Evolutionary conservation across 2,329 filamentous ascomycete genomes (phyloP), one percentile per base, ranked within the genome.

Genomic region (Cryphonectria parasitica): DNA sequence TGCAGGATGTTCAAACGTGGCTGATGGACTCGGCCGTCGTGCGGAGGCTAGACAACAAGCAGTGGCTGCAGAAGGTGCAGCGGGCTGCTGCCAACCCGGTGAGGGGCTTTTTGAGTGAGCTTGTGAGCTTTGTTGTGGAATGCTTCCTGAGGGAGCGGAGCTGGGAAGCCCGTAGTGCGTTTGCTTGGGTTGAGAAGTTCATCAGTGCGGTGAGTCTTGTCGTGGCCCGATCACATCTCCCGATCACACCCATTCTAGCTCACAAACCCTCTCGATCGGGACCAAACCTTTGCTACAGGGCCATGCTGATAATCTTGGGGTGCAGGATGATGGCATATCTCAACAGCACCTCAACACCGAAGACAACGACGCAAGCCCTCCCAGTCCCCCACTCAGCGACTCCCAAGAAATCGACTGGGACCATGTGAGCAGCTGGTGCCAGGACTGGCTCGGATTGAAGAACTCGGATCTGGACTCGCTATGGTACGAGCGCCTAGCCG

Each of bases 401-500:
- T n/a, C 43, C n/a, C 64, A 19, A 36, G 43, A 65, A 25, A 65
- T 72, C 28, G 66, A 73, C 45, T 75, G 74, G 72, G 60, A 72
- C 34, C 22, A 54, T 19, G 39, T 73, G 22, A 74, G 70, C 45
- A 62, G 13, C 22, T 76, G 74, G 73, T 74, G 73, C 45, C 73
- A 70, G 63, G 45, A 52, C 25, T 68, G 72, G 31, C 66, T 71
- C 3, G 69, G 22, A 13, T 56, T 73, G 1, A 25, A 43, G 10
- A 60, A 74, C n/a, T 61, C 66, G 15, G 73, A 73, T 17, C 69
- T 76, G 25, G 58, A 75, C 54, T 76, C 75, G 3, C 70, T 76
- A 22, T 75, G 75, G 75, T 76, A 74, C 28, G 75, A 75, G 67
- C 75, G 75, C n/a, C 73, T 76, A 10, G 75, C 75, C 15, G 61